Evolutionary conservation across 768 basidiomycete species (phyloP), one percentile per base, ranked within the genome.

Genomic region (Neoboletus magnificus): DNA sequence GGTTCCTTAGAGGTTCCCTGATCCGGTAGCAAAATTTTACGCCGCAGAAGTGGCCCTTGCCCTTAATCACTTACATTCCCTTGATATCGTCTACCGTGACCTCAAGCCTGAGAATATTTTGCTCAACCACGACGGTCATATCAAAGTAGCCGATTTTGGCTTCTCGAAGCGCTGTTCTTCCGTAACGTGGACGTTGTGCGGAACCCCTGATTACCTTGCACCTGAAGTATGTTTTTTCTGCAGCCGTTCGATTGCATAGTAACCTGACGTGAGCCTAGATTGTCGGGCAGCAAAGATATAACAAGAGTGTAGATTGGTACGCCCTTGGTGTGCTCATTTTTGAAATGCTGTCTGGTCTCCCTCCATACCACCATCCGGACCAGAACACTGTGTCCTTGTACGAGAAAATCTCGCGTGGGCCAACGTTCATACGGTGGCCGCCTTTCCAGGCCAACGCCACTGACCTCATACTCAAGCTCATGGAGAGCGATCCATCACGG

Each of bases 291-390:
- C 82, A 84, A 54, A 81, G 94, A 7, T 98, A 99, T 70, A 96
- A 95, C 68, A 96, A 97, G 71, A 89, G 87, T 54, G 96, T 98
- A 2, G 97, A 99, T 68, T 99, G 95, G 95, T 99, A 98, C 75
- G 96, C 97, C 1, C 82, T 98, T 49, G 97, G 97, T 48, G 92
- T 99, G 52, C 85, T 99, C 57, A 89, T 95, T 53, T 99, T 90
- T 69, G 97, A 99, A 73, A 98, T 98, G 95, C 82, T 99, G 42
- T 93, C 91, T 0, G 97, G 97, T 9, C 86, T 89, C 27, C 93
- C 95, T 27, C 97, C 97, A 0, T 98, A 93, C 77, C 95, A 97
- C 73, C 88, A 91, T 70, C 77, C 82, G 25, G 91, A 93, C 67
- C 83, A 78, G 45, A 91, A 93, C 66, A 95, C 91, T 22, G 83